Conservation (phyloP, 2,329 filamentous ascomycete species). For the Cladorrhinum sp. region DNA sequence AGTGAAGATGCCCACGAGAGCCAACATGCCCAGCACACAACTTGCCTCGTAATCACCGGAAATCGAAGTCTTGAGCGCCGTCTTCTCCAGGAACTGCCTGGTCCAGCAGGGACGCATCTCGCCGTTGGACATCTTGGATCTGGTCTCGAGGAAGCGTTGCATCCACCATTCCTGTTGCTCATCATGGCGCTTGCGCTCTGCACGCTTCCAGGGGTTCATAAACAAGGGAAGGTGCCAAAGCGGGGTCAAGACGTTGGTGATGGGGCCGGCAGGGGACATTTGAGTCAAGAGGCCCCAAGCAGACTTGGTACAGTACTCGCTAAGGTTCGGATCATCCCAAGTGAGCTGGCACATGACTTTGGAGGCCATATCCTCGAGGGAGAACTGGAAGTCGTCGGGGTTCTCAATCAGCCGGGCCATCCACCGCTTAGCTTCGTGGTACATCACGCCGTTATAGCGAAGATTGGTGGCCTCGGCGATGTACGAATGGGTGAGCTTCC, state of each 20-base stretch:
- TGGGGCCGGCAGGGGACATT: conserved; percentile 56
- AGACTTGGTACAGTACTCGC: conserved; percentile 46
- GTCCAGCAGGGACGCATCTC: conserved; percentile 41
- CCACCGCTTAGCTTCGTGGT: conserved; percentile 54
- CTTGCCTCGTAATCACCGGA: conserved; percentile 27
- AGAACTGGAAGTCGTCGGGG: conserved; percentile 48
- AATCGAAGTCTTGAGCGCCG: conserved; percentile 24
- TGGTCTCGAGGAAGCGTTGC: conserved; percentile 40
- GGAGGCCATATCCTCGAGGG: conserved; percentile 55
- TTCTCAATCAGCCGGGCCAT: conserved; percentile 46
- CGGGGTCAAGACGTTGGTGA: conserved; percentile 54
- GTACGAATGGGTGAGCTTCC: conserved; percentile 50
- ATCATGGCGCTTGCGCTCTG: conserved; percentile 51
- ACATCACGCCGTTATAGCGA: conserved; percentile 40
- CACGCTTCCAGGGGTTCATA: conserved; percentile 53
- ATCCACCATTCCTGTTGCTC: conserved; percentile 53
- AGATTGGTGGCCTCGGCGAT: conserved; percentile 40
- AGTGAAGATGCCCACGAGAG: conserved; percentile 38
- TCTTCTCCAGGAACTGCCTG: conserved; percentile 40
- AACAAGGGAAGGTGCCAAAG: conserved; percentile 49
- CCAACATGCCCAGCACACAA: conserved; percentile 37
- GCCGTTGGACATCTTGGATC: conserved; percentile 39
- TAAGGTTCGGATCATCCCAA: conserved; percentile 50
- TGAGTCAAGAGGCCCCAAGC: conserved; percentile 55
- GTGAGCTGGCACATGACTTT: conserved; percentile 54